Evolutionary conservation across 179 eudicot genomes (phyloP), one percentile per base, ranked within the genome.

Genomic region (Gypsophila paniculata): DNA sequence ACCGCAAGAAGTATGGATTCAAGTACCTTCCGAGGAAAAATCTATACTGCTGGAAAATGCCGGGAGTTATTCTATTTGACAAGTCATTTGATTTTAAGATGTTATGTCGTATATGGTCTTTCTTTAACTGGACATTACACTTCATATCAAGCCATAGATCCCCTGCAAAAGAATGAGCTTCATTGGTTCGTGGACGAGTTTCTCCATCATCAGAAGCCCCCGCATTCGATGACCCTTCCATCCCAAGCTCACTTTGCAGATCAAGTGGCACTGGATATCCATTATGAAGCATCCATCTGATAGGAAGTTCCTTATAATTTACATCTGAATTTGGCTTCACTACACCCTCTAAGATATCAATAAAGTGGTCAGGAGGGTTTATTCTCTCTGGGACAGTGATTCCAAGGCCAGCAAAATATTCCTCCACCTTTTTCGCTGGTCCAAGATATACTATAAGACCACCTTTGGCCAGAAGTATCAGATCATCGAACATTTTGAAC

Each of bases 401-500:
- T 59, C 96, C 96, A 32, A 92, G 73, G 69, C 92, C 84, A 17
- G 80, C 80, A 75, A 90, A 92, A 75, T 90, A 90, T 73, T 85
- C 92, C 78, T 90, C 98, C 21, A 90, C 94, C 78, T 88, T 87
- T 69, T 88, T 89, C 46, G 89, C 86, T 39, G 98, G 82, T 75
- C 98, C 98, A 72, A 88, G 94, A 78, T 90, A 92, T 59, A 88
- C 89, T 4, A 86, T 73, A 71, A 92, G 86, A 81, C 98, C 98
- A 75, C 98, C 98, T 90, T 92, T 92, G 69, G 98, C 98, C 65
- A 92, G 82, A 82, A 92, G 94, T 75, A 92, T 87, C 61, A 92
- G 78, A 79, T 88, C 98, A 70, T 92, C 96, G 82, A 92, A 90
- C 98, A 92, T 92, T 77, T 83, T 86, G 88, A 82, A 90, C 79